Percentiles rank a stretch among this genome's conserved stretches.
phyloP scores from a whole-genome alignment of 2,329 filamentous ascomycete species.

The Pyricularia grisea region DNA sequence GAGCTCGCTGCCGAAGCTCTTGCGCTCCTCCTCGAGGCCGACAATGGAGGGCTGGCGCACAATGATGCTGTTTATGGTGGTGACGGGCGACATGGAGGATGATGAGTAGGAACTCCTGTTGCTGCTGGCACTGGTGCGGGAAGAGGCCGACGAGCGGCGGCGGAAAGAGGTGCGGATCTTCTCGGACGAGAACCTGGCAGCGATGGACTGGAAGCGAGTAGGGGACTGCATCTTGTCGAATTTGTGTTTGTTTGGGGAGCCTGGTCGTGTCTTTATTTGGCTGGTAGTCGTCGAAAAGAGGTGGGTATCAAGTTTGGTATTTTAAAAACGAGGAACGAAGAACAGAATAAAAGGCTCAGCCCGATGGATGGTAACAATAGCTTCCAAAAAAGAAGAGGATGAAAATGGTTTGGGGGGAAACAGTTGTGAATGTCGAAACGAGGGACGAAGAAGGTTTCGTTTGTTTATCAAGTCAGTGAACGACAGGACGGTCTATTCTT shows the following conservation, averaged over 20 bases:
- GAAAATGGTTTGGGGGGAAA: neutral
- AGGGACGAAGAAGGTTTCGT: neutral
- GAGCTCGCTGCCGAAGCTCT: conserved; percentile 41
- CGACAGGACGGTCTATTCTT: neutral
- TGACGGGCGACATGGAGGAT: conserved; percentile 31
- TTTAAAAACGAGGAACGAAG: neutral
- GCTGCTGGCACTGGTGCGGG: conserved; percentile 28
- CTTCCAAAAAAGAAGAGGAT: neutral
- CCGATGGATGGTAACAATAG: neutral
- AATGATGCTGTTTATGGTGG: conserved; percentile 50
- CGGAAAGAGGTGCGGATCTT: conserved; percentile 42
- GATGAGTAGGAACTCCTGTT: conserved; percentile 32
- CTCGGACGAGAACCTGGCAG: conserved; percentile 38
- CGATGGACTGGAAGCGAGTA: conserved; percentile 39
- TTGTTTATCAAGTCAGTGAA: neutral
- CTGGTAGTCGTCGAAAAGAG: neutral
- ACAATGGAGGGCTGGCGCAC: conserved; percentile 47
- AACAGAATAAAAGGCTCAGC: neutral
- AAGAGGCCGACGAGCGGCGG: conserved; percentile 36
- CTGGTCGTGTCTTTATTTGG: neutral
- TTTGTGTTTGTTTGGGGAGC: neutral
- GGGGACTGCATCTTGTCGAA: conserved; percentile 30
- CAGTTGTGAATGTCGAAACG: neutral
- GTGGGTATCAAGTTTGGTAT: neutral
- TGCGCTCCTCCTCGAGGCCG: conserved; percentile 48